Base-by-base conservation (phyloP, 2,329 filamentous ascomycete species). In the Phialophora expanda region DNA sequence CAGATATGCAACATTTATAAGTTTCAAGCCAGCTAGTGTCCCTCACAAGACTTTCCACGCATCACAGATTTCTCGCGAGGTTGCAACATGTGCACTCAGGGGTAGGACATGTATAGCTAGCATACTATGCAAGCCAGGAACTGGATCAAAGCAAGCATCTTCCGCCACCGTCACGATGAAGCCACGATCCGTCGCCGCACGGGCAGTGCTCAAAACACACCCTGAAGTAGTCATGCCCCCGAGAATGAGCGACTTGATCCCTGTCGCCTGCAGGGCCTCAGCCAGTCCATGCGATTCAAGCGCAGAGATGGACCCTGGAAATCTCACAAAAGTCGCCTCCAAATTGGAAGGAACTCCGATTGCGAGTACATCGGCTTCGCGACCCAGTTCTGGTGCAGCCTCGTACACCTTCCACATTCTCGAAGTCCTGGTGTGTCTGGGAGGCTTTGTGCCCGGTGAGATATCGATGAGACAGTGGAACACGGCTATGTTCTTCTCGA, bases 131-230 rank as follows among this genome's bases (percentile, higher is more conserved):
- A 73, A 60, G 17, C 63, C 68, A 24, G 72, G 61, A 7, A 58
- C 57, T 17, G 53, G 61, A 54, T 74, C 74, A 22, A 71, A 71
- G 66, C 74, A 75, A 28, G 69, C 73, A 62, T 75, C 74, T 50
- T 62, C 66, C 30, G 74, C 61, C 30, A 74, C 72, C n/a, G 72
- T 72, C 26, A 75, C 73, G 17, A 75, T 72, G 56, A 68, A 75
- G 28, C 72, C 73, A 12, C 38, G 69, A 67, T 75, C 74, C 17
- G 60, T 61, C 11, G 72, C 74, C 26, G 66, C 66, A 44, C 70
- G 58, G 20, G 73, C 66, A 11, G 73, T 75, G 51, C 72, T 71
- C 71, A 76, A 53, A 61, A 73, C 61, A 74, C 74, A 70, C 22
- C 69, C 70, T 46, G 65, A 68, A 24, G 68, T 72, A 44, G 56